Evolutionary conservation across 352 stramenopile genomes (phyloP).

Genomic region (Globisporangium cederbergense): DNA sequence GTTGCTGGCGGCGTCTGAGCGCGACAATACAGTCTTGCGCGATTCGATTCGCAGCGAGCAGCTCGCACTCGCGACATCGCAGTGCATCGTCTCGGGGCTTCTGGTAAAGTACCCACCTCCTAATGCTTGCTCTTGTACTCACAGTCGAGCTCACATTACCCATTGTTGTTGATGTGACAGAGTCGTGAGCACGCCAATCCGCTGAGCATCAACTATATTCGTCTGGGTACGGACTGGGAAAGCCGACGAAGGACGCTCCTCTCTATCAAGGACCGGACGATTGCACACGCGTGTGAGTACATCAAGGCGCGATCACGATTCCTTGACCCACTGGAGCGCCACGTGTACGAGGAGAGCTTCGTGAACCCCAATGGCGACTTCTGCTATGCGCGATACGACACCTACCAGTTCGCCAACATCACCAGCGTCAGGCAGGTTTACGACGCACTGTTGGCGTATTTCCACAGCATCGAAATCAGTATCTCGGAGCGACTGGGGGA

Average conservation of each 20-base stretch:
- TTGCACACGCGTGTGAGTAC: constrained; percentile 31
- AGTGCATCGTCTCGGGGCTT: constrained; percentile 34
- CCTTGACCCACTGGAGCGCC: constrained; percentile 30
- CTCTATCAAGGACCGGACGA: constrained; percentile 33
- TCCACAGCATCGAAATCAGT: not conserved
- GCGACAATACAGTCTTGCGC: constrained; percentile 8
- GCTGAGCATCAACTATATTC: constrained; percentile 36
- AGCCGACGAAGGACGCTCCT: constrained; percentile 27
- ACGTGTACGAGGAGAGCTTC: constrained; percentile 39
- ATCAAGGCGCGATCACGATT: constrained; percentile 45
- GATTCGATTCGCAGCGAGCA: constrained; percentile 33
- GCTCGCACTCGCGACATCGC: constrained; percentile 25
- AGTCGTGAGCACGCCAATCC: constrained; percentile 14
- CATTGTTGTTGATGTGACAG: too few relatives aligned
- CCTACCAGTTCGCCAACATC: constrained; percentile 15
- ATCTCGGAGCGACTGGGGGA: constrained; percentile 7
- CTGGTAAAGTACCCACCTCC: constrained; percentile 2
- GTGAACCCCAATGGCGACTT: constrained; percentile 36
- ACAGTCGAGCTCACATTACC: too few relatives aligned
- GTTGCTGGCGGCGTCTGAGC: too few relatives aligned
- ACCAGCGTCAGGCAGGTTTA: not conserved
- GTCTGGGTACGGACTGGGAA: constrained; percentile 26
- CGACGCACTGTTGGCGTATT: not conserved
- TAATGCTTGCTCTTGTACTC: too few relatives aligned
- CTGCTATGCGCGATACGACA: constrained; percentile 42